A percentile compares a stretch with the other conserved stretches of the same genome.
These are phyloP conservation scores for Neurospora sp. DNA, from an alignment of 495 filamentous ascomycete species.

Conservation along the genomic window DNA sequence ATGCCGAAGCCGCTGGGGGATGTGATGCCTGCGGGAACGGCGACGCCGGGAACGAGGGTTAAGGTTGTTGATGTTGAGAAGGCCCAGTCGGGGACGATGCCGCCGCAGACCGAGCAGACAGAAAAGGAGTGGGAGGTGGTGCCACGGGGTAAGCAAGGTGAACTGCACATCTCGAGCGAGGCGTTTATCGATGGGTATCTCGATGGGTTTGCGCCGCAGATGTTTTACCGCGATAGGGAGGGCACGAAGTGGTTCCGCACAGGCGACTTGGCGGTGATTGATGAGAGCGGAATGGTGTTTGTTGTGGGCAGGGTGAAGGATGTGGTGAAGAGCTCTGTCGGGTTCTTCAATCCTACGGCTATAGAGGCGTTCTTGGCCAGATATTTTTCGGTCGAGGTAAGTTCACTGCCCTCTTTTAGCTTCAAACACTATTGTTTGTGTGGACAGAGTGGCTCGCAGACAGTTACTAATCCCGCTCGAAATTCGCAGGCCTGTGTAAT, in stretches of 20 bases:
- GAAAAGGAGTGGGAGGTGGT: neutral
- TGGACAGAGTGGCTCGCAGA: neutral
- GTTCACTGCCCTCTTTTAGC: neutral
- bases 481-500: neutral
- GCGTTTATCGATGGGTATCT: neutral
- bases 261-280: neutral
- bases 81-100: neutral
- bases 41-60: neutral
- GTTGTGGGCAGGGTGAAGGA: neutral
- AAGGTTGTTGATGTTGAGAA: neutral
- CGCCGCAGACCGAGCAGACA: neutral
- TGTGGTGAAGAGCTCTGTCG: neutral
- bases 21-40: neutral
- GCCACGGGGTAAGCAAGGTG: neutral
- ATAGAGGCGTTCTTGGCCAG: neutral
- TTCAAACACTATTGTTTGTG: neutral
- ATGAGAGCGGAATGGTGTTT: neutral
- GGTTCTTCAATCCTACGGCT: neutral
- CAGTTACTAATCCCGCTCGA: neutral
- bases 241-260: neutral
- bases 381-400: neutral
- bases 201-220: neutral
- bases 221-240: neutral
- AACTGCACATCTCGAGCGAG: neutral
- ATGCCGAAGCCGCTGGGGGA: neutral